Evolutionary conservation across 2,329 filamentous ascomycete species (phyloP).

Genomic region (Arthrocladium fulminans): DNA sequence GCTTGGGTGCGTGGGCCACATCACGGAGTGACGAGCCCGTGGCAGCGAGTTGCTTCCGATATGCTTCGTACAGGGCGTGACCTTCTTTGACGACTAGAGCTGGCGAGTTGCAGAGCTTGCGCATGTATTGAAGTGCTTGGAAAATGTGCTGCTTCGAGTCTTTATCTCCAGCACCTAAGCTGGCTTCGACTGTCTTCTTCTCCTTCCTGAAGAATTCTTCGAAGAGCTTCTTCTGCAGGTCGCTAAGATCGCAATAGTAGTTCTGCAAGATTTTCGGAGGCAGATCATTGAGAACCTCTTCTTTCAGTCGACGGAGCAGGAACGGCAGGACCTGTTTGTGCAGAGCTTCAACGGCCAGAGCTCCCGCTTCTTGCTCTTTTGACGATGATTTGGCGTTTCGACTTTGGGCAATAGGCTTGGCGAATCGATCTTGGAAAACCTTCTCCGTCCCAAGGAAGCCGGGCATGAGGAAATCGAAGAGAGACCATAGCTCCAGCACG

Average conservation of each 20-base stretch:
- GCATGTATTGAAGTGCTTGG: conserved; percentile 98
- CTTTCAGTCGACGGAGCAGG: conserved; percentile 88
- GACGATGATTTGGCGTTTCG: conserved; percentile 95
- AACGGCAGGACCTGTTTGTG: conserved; percentile 98
- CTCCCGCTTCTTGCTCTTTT: conserved; percentile 95
- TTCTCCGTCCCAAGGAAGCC: conserved; percentile 94
- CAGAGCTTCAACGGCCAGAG: conserved; percentile 90
- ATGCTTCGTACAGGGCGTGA: conserved; percentile 81
- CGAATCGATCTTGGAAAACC: conserved; percentile 91
- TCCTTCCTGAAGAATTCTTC: conserved; percentile 95
- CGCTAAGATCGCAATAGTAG: conserved; percentile 96
- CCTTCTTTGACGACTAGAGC: conserved; percentile 92
- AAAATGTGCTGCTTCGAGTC: conserved; percentile 97
- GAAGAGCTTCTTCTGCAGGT: conserved; percentile 88
- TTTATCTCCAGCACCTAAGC: conserved; percentile 77
- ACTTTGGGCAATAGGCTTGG: conserved; percentile 88
- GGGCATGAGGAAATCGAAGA: conserved; percentile 98
- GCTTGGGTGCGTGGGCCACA: conserved; percentile 79
- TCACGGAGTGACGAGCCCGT: conserved; percentile 78
- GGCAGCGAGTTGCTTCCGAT: conserved; percentile 68
- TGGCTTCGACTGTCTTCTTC: conserved; percentile 73
- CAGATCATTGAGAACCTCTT: conserved; percentile 91
- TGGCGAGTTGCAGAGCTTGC: conserved; percentile 96
- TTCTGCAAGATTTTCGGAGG: conserved; percentile 98
- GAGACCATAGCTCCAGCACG: conserved; percentile 89